Evolutionary conservation across 208 protist species (phyloP).

Genomic region (Strigomonas culicis): DNA sequence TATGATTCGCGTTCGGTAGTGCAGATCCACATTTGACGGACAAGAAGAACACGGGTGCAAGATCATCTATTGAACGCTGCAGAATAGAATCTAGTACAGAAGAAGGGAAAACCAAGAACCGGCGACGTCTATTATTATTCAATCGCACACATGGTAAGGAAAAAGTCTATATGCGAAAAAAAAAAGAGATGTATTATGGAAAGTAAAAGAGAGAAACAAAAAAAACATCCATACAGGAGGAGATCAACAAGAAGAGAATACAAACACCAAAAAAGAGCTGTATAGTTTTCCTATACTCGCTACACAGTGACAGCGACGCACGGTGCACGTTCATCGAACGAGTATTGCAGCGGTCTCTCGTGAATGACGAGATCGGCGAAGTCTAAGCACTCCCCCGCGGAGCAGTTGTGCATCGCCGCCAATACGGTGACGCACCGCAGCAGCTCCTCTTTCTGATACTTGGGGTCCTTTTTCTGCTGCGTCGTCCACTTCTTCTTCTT

Average conservation of each 20-base stretch:
- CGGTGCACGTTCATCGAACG: conserved; percentile 25
- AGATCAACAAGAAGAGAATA: background rate
- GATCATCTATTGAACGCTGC: background rate
- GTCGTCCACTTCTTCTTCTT: conserved; percentile 30
- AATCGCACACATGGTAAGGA: conserved; percentile 3
- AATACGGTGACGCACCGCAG: conserved; percentile 36
- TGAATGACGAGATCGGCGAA: conserved; percentile 38
- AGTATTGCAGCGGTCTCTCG: conserved; percentile 18
- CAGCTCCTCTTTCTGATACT: conserved; percentile 21
- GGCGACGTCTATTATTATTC: conserved; percentile 3
- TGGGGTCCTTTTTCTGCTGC: conserved; percentile 23
- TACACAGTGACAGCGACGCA: conserved; percentile 31
- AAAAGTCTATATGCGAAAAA: conserved; percentile 10
- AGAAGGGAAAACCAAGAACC: conserved; percentile 1
- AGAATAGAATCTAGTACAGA: background rate
- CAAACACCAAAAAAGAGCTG: background rate
- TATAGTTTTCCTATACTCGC: background rate
- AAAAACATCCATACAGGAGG: background rate
- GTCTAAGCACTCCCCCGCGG: conserved; percentile 17
- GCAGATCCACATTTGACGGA: too few species aligned
- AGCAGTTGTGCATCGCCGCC: conserved; percentile 55
- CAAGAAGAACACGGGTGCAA: background rate
- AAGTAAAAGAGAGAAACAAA: background rate
- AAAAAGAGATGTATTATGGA: conserved; percentile 8
- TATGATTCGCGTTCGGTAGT: too few species aligned